Percentiles rank a stretch among this genome's conserved stretches.
Evolutionary conservation across 179 eudicot genomes (phyloP).

Genomic region (Corrigiola litoralis): DNA sequence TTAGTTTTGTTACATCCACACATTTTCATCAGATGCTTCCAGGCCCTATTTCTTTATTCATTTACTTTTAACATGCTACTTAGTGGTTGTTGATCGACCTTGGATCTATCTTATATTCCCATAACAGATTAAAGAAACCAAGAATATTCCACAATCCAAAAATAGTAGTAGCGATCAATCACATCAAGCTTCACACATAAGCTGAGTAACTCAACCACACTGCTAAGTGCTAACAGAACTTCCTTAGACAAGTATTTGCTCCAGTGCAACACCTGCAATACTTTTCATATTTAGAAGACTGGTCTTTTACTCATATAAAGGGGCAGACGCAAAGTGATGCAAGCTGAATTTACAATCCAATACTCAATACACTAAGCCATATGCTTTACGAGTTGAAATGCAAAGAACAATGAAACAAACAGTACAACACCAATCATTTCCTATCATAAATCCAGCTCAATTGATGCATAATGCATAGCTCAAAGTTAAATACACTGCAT

Average conservation of each 20-base stretch:
- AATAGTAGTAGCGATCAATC: neutral
- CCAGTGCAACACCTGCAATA: too few relatives aligned
- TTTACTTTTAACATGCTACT: constrained; percentile 1
- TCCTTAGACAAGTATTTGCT: too few relatives aligned
- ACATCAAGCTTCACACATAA: neutral
- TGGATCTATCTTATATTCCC: constrained; percentile 2
- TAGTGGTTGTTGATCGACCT: constrained; percentile 22
- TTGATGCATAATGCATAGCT: neutral
- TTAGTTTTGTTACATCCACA: constrained; percentile 8
- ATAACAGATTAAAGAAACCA: neutral
- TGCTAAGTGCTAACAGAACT: too few relatives aligned
- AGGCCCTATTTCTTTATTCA: neutral
- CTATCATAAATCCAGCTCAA: neutral
- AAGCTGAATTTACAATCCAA: too few relatives aligned
- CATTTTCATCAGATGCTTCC: constrained; percentile 3
- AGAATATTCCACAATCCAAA: constrained; percentile 10
- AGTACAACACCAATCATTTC: too few relatives aligned
- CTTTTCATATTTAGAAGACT: too few relatives aligned
- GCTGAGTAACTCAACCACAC: too few relatives aligned
- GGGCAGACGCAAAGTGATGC: too few relatives aligned
- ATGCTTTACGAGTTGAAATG: too few relatives aligned
- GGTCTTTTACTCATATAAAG: too few relatives aligned
- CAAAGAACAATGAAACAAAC: neutral
- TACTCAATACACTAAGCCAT: too few relatives aligned
- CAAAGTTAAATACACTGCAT: too few relatives aligned